Evolutionary conservation across 257 asterid genomes (phyloP), one percentile per base, ranked within the genome.

Genomic region (Gentiana macrophylla): DNA sequence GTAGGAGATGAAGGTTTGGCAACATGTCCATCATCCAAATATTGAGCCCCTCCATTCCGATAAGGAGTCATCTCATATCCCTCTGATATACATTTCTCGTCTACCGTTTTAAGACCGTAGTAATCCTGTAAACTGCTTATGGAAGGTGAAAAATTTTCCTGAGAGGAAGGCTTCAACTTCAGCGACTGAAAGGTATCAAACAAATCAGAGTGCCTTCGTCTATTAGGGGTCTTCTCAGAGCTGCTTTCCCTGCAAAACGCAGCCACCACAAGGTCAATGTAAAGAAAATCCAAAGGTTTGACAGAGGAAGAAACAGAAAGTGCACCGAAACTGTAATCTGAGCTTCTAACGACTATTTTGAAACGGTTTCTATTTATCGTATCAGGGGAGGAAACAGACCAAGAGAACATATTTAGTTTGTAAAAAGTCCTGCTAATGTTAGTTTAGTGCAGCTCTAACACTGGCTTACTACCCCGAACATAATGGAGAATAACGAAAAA

Each of bases 141-240:
- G 53, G 93, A 84, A 6, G 82, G 78, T 49, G 90, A 78, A 48
- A 66, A 73, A 57, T 78, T 76, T 36, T 72, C 63, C 57, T 70
- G 84, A 8, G 90, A 71, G 57, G 86, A 64, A 53, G 86, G 70
- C 55, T 73, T 74, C 69, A 80, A 55, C 74, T 74, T 82, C 67
- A 84, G 69, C n/a, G 96, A 88, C 54, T 71, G 86, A 62, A 88
- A 78, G n/a, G 95, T 70, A 70, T 85, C 90, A 4, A 79, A 84
- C 37, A 88, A 32, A 69, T 84, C 88, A 57, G 96, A 79, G 65
- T 79, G 76, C 57, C 95, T 66, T 41, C 75, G 83, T 47, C 46
- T 61, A 37, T 75, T 61, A 37, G 62, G 63, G 54, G 75, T 63
- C 72, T 74, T 72, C 72, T 74, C 70, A 59, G 70, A 80, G 36